Evolutionary conservation across 208 protist species (phyloP).

Genomic region (Leishmania tarentolae): DNA sequence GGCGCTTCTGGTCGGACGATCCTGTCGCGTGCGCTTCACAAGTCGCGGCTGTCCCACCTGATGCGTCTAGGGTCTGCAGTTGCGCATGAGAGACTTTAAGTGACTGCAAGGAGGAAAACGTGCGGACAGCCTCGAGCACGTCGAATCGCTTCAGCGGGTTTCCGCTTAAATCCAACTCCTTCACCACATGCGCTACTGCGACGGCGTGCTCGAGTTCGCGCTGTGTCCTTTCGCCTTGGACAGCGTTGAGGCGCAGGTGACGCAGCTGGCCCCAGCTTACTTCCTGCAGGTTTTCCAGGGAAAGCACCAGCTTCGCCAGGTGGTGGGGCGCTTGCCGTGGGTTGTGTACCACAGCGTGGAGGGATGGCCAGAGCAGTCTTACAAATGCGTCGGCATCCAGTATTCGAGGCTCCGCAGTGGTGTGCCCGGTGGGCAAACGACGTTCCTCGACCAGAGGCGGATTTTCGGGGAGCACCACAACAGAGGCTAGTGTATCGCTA

Average conservation of each 20-base stretch:
- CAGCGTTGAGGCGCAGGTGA: not conserved
- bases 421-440: too few species aligned
- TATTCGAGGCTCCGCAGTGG: not conserved
- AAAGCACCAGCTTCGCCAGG: constrained; percentile 53
- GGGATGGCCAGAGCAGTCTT: constrained; percentile 34
- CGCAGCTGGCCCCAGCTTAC: constrained; percentile 50
- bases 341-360: constrained; percentile 40
- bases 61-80: constrained; percentile 11
- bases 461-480: not conserved
- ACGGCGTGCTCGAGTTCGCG: not conserved
- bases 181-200: not conserved
- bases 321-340: constrained; percentile 38
- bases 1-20: not conserved
- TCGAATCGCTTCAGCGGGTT: constrained; percentile 51
- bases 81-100: constrained; percentile 55
- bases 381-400: constrained; percentile 42
- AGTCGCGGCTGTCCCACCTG: not conserved
- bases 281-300: constrained; percentile 53
- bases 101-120: constrained; percentile 46
- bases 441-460: not conserved
- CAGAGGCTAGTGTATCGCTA: not conserved
- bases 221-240: not conserved
- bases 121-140: constrained; percentile 46
- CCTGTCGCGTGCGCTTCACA: not conserved
- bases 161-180: constrained; percentile 71